Evolutionary conservation across 2,329 filamentous ascomycete species (phyloP).

Genomic region (Microdochium bolleyi): DNA sequence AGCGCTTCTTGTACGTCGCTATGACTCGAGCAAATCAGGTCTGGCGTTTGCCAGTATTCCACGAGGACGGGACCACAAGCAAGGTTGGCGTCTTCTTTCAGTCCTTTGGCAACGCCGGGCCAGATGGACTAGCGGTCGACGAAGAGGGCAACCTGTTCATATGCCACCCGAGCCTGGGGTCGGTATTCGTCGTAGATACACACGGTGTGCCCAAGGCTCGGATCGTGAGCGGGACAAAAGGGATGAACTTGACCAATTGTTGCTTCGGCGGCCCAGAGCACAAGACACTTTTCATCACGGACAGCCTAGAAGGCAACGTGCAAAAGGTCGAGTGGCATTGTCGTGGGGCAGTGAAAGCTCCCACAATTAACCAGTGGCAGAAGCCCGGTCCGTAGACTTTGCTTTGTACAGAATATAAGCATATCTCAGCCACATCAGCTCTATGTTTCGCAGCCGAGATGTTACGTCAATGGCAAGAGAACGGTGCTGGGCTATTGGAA

Average conservation of each 20-base stretch:
- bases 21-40: constrained; percentile 31
- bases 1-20: constrained; percentile 29
- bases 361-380: background rate
- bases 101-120: constrained; percentile 29
- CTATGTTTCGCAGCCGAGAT: too few relatives aligned
- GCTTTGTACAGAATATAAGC: too few relatives aligned
- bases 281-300: constrained; percentile 29
- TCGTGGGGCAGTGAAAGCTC: constrained; percentile 8
- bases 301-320: constrained; percentile 27
- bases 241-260: constrained; percentile 30
- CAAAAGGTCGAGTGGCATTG: constrained; percentile 25
- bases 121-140: constrained; percentile 28
- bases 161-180: constrained; percentile 25
- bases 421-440: too few relatives aligned
- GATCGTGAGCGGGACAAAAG: constrained; percentile 20
- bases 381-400: too few relatives aligned
- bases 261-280: constrained; percentile 28
- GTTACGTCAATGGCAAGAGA: too few relatives aligned
- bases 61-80: constrained; percentile 26
- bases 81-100: constrained; percentile 30
- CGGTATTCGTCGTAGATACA: constrained; percentile 25
- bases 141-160: constrained; percentile 28
- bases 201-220: constrained; percentile 27
- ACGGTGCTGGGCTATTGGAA: too few relatives aligned
- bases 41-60: constrained; percentile 26